These are phyloP conservation scores for Striga asiatica DNA, from an alignment of 257 asterid species.

Conservation along the genomic window DNA sequence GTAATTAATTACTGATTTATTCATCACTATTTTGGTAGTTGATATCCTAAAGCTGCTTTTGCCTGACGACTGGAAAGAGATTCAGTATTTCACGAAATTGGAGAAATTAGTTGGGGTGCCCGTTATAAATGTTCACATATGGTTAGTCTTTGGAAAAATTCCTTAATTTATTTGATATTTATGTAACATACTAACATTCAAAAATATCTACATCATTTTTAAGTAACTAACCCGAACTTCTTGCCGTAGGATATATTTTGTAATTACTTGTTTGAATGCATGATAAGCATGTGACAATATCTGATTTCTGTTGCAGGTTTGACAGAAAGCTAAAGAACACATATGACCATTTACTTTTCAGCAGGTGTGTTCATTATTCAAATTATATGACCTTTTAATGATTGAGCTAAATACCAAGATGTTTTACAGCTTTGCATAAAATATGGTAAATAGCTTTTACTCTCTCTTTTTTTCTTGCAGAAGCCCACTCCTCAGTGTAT, in stretches of 20 bases:
- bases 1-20: not conserved
- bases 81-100: slow-evolving; percentile 62
- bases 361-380: slow-evolving; percentile 41
- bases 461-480: slow-evolving; percentile 39
- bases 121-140: slow-evolving; percentile 82
- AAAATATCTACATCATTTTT: no score
- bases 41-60: slow-evolving; percentile 81
- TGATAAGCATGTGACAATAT: no score
- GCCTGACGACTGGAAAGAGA: slow-evolving; percentile 87
- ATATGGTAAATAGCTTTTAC: no score
- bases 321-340: slow-evolving; percentile 74
- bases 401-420: no score
- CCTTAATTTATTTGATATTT: no score
- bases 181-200: no score
- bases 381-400: not conserved
- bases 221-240: no score
- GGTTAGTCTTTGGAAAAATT: slow-evolving; percentile 51
- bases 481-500: slow-evolving; percentile 93
- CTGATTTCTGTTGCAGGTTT: slow-evolving; percentile 48
- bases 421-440: no score
- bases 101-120: slow-evolving; percentile 94
- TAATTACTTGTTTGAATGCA: no score
- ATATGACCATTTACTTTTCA: slow-evolving; percentile 69
- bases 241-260: no score
- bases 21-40: slow-evolving; percentile 30